Percentiles rank a stretch among this genome's conserved stretches.
These are phyloP conservation scores for Neonothopanus nambi DNA, from an alignment of 1,284 basidiomycete genomes.

Conservation along the genomic window DNA sequence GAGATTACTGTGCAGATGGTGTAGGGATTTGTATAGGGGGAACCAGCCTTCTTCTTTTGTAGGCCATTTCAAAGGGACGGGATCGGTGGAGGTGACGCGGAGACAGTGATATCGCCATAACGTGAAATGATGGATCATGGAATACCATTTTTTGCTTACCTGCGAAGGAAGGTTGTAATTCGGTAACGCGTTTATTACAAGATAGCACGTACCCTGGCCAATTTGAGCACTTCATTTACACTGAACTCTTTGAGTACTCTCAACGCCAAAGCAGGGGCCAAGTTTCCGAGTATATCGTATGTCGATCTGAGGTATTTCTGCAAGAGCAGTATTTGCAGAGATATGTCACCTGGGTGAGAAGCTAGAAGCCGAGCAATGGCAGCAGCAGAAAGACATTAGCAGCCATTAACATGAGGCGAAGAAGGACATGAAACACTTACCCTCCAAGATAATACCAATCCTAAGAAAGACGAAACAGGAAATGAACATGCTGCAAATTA, in stretches of 20 bases:
- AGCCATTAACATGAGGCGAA: conserved; percentile 4
- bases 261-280: conserved; percentile 68
- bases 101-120: conserved; percentile 81
- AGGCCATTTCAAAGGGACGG: conserved; percentile 63
- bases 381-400: conserved; percentile 8
- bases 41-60: conserved; percentile 71
- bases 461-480: conserved; percentile 32
- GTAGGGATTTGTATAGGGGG: conserved; percentile 76
- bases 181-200: not conserved
- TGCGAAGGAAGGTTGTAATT: conserved; percentile 25
- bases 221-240: conserved; percentile 63
- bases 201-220: conserved; percentile 48
- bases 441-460: conserved; percentile 61
- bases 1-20: conserved; percentile 89
- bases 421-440: conserved; percentile 41
- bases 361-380: conserved; percentile 37
- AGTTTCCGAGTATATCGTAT: conserved; percentile 76
- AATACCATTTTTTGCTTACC: conserved; percentile 79
- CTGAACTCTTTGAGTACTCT: conserved; percentile 66
- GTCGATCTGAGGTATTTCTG: conserved; percentile 81
- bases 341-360: conserved; percentile 76
- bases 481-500: conserved; percentile 3
- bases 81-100: conserved; percentile 73
- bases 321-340: conserved; percentile 74
- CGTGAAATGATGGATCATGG: conserved; percentile 66